Percentiles rank a stretch among this genome's conserved stretches.
Conservation (phyloP, 495 filamentous ascomycete genomes). For the Extremus antarcticus region DNA sequence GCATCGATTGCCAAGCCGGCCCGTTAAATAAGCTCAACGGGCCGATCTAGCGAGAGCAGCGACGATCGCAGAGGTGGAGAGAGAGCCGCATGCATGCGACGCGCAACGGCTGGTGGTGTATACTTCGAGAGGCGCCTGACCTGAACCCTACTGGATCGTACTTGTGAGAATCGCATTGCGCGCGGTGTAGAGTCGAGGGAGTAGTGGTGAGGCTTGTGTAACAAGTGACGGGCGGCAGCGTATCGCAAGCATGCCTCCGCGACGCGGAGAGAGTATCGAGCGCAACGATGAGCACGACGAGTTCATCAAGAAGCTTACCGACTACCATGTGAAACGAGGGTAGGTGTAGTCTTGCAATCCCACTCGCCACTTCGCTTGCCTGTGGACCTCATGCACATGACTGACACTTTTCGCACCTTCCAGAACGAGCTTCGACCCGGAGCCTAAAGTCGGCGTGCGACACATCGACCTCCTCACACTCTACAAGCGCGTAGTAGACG, state of each 20-base stretch:
- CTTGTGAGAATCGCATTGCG: too few species aligned
- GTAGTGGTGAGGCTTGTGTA: constrained; percentile 17
- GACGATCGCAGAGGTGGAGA: neutral
- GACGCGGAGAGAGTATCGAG: constrained; percentile 37
- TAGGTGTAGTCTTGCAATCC: constrained; percentile 19
- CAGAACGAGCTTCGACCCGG: constrained; percentile 56
- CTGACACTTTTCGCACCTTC: neutral
- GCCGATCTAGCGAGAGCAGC: neutral
- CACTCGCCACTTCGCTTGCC: neutral
- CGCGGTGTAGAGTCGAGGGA: constrained; percentile 2
- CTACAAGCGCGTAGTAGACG: constrained; percentile 55
- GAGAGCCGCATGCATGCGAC: neutral
- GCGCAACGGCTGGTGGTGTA: neutral
- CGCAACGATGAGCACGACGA: constrained; percentile 53
- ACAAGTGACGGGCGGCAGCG: constrained; percentile 3
- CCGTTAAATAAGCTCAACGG: neutral
- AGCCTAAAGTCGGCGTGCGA: constrained; percentile 60
- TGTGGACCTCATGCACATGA: neutral
- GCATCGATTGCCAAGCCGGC: neutral
- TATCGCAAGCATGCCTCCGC: constrained; percentile 32
- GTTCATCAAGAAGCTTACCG: constrained; percentile 55
- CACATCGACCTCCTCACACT: constrained; percentile 60
- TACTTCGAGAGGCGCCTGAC: neutral
- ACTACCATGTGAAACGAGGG: constrained; percentile 62
- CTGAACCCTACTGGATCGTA: too few species aligned